Evolutionary conservation across 805 yeast species (phyloP), one percentile per base, ranked within the genome.

Genomic region (Lipomyces yamadae): DNA sequence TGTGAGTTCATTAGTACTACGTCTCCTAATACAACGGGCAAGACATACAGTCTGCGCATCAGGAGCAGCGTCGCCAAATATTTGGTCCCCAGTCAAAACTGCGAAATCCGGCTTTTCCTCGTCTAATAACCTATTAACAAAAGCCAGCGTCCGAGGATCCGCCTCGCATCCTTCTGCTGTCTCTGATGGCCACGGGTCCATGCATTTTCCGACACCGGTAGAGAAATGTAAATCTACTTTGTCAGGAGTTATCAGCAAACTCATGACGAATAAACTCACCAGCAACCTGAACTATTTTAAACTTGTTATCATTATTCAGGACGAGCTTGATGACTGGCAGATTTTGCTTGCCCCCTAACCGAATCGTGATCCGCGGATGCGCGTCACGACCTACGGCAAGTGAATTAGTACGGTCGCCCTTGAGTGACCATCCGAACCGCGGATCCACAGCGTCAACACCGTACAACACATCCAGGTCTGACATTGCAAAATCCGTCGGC

Each of bases 81-180:
- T 83, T 76, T 92, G 97, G 78, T 94, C 99, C 5, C 99, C 99
- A 0, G 97, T 88, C 65, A 92, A 80, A 0, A 92, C 91, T 0
- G 92, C 95, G 34, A 93, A 76, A 74, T 95, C 93, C 0, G 99
- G 98, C 42, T 82, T 76, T 76, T 95, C 98, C 0, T 82, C 66
- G 63, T 90, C 93, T 57, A 94, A 78, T 0, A 90, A 89, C 29
- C 76, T 76, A 5, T 85, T 80, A 8, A 94, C 74, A 73, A 93
- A 92, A 4, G 76, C 72, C 37, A 84, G 66, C 0, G 98, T 91
- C 58, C 88, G 82, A 0, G 84, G 83, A 76, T 92, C 99, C 0
- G 98, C 98, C 67, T 83, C 78, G 75, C 98, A 95, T 11, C 78
- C 79, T 4, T 79, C 79, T n/a, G 66, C 73, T 6, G 69, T 55